These are phyloP conservation scores for Pythium guiyangense DNA, from an alignment of 352 stramenopile species.

Conservation along the genomic window DNA sequence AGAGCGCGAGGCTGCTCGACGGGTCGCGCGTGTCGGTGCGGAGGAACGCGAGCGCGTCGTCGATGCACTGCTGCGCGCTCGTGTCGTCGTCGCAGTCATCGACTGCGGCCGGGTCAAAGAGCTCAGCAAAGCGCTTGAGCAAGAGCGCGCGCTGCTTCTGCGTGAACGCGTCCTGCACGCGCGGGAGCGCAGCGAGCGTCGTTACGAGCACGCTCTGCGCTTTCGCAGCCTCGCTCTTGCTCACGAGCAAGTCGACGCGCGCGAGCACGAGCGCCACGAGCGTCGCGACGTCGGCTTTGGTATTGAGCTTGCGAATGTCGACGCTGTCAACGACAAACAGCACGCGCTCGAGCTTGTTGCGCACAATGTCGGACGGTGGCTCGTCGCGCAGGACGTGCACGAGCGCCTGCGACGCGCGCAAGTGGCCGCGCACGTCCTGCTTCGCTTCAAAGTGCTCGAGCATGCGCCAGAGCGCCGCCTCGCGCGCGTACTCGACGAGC, in stretches of 20 bases:
- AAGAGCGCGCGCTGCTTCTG: slow-evolving; percentile 17
- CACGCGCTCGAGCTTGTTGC: slow-evolving; percentile 26
- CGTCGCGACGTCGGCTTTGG: slow-evolving; percentile 23
- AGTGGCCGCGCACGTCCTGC: slow-evolving; percentile 29
- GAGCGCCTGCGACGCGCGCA: slow-evolving; percentile 33
- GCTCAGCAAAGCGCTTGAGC: slow-evolving; percentile 21
- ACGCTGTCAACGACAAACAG: slow-evolving; percentile 34
- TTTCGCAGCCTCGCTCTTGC: slow-evolving; percentile 3
- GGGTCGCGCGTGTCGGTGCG: slow-evolving; percentile 13
- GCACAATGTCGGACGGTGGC: slow-evolving; percentile 7
- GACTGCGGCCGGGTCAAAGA: slow-evolving; percentile 14
- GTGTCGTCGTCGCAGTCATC: slow-evolving; percentile 14
- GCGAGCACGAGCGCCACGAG: slow-evolving; percentile 33
- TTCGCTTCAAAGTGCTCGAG: slow-evolving; percentile 56
- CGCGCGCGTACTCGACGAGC: slow-evolving; percentile 9
- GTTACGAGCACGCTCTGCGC: slow-evolving; percentile 26
- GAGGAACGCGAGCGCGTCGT: slow-evolving; percentile 24
- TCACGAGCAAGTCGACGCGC: slow-evolving; percentile 34
- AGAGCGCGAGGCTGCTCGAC: slow-evolving; percentile 9
- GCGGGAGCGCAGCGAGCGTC: slow-evolving; percentile 19
- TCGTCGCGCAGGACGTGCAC: slow-evolving; percentile 20
- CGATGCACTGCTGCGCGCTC: slow-evolving; percentile 13
- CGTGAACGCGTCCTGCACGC: slow-evolving; percentile 1
- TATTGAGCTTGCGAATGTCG: slow-evolving; percentile 27
- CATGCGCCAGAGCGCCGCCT: slow-evolving; percentile 27